phyloP scores from a whole-genome alignment of 257 asterid genomes.

The Salvia rosmarinus region DNA sequence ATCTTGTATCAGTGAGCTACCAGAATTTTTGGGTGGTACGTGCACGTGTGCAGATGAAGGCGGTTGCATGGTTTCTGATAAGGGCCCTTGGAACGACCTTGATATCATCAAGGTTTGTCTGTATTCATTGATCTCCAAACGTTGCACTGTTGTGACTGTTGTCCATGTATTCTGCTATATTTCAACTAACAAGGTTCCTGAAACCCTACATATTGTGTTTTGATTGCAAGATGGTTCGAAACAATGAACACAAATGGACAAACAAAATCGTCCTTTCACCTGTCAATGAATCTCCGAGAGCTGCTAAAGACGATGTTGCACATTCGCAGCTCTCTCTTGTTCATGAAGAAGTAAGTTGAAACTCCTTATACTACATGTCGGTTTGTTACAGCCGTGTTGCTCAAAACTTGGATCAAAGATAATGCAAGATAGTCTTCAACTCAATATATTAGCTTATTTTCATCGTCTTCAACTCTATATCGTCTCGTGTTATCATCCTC shows the following conservation, averaged over 20 bases:
- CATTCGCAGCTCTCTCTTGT: constrained; percentile 55
- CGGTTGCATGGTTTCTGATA: constrained; percentile 91
- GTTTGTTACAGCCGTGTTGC: too few species aligned
- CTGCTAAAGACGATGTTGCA: constrained; percentile 6
- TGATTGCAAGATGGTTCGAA: constrained; percentile 69
- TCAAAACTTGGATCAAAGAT: too few species aligned
- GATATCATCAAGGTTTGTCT: constrained; percentile 81
- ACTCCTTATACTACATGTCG: neutral
- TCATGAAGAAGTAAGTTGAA: constrained; percentile 65
- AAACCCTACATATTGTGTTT: neutral
- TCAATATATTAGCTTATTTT: neutral
- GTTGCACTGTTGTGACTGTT: too few species aligned
- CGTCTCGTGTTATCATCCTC: neutral
- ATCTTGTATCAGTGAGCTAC: constrained; percentile 74
- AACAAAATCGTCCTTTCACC: constrained; percentile 52
- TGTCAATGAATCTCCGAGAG: constrained; percentile 49
- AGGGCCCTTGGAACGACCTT: constrained; percentile 95
- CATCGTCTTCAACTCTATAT: neutral
- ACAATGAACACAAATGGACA: constrained; percentile 76
- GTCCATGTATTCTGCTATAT: neutral
- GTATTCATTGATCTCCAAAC: neutral
- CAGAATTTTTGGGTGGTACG: constrained; percentile 95
- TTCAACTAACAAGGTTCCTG: neutral
- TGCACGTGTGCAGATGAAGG: constrained; percentile 92
- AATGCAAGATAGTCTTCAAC: neutral